Base-by-base conservation (phyloP, 768 basidiomycete species). In the Hygrophoropsis aurantiaca region DNA sequence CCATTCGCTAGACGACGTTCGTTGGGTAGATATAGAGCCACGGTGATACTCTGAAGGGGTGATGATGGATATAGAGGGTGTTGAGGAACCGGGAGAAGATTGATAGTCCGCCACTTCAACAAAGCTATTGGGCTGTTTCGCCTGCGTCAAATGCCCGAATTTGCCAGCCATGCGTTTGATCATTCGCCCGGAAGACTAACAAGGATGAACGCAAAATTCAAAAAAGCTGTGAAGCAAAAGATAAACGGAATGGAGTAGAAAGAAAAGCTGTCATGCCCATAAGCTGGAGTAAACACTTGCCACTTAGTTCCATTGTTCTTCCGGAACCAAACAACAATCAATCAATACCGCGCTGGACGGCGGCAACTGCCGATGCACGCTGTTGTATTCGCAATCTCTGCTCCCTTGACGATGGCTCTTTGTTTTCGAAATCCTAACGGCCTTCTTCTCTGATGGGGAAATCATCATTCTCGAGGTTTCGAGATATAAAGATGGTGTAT, bases 1-100 rank as follows among this genome's bases (percentile, higher is more conserved):
- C 64, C 68, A 73, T 40, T 74, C 76, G 40, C 81, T 78, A 37
- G 63, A 64, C 3, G 85, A 85, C 0, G 85, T 87, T 42, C 84
- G 70, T 51, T 80, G 73, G 0, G 82, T 86, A 1, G 86, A 87
- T 64, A 87, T 78, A 4, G 84, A 88, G 13, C 75, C 81, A 43
- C 82, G 73, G 53, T 84, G 76, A 52, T 80, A 84, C 49, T 72
- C 76, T 27, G 73, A 66, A 4, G 70, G 57, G 24, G 50, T 37
- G 57, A 50, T 26, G 66, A 59, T 24, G 60, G 70, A 66, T 7
- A 61, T 59, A 20, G 67, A 67, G 66, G 57, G 18, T 58, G 60
- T 13, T 65, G 58, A 45, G 64, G 60, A 38, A 55, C 42, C 24
- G 52, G 61, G 20, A 2, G 47, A 25, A 0, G 53, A 24, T 2